Conservation (phyloP, 805 yeast genomes). For the Metschnikowia noctiluminum region DNA sequence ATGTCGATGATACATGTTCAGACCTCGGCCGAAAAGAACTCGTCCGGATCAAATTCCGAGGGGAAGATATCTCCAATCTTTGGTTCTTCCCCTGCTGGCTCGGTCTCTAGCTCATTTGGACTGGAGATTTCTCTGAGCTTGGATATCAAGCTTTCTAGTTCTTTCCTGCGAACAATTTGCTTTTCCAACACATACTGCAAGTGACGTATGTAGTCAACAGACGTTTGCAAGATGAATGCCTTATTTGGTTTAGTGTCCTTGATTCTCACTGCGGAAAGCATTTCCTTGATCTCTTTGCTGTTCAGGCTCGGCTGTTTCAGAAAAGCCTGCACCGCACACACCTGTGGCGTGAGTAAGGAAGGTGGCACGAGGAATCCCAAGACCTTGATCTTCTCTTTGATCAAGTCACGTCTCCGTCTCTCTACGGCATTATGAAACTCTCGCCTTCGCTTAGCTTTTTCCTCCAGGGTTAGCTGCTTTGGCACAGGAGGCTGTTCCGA, state of each 20-base stretch:
- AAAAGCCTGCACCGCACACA: constrained; percentile 42
- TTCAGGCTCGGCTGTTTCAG: constrained; percentile 30
- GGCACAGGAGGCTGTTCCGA: constrained; percentile 23
- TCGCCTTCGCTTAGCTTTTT: constrained; percentile 70
- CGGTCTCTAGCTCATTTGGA: not conserved
- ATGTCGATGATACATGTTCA: not conserved
- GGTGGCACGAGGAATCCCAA: constrained; percentile 82
- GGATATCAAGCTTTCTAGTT: constrained; percentile 30
- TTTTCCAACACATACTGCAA: constrained; percentile 56
- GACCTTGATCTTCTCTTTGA: constrained; percentile 84
- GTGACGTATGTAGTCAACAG: constrained; percentile 76
- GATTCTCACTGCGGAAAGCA: constrained; percentile 38
- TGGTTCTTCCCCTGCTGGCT: not conserved
- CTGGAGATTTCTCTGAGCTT: constrained; percentile 5
- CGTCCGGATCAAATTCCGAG: constrained; percentile 9
- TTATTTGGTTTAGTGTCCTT: constrained; percentile 80
- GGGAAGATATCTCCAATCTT: not conserved
- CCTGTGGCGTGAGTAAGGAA: constrained; percentile 50
- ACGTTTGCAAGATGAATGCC: constrained; percentile 67
- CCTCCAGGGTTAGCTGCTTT: constrained; percentile 53
- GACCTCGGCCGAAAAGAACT: constrained; percentile 6
- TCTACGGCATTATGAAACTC: constrained; percentile 95
- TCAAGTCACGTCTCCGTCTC: constrained; percentile 84
- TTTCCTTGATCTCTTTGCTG: constrained; percentile 33
- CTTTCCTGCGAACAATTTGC: constrained; percentile 49